These are phyloP conservation scores for Aciculosporium take DNA, from an alignment of 2,329 filamentous ascomycete genomes.

Conservation along the genomic window DNA sequence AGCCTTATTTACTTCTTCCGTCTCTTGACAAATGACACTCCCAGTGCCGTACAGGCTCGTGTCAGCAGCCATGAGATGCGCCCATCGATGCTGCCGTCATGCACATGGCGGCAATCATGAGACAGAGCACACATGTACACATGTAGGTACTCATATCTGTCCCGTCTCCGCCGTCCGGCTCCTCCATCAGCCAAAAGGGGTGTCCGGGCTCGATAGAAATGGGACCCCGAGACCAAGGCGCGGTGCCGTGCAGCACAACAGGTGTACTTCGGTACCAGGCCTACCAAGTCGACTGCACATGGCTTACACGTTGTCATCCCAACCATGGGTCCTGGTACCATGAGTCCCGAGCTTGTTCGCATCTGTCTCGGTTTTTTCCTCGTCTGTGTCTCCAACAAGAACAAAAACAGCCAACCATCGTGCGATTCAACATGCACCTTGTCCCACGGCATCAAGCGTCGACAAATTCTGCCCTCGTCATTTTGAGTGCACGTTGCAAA, in stretches of 20 bases:
- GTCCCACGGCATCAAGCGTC: background rate
- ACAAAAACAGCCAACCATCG: background rate
- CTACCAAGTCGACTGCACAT: background rate
- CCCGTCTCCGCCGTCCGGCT: background rate
- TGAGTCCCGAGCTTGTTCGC: background rate
- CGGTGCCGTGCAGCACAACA: background rate
- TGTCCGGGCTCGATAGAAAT: background rate
- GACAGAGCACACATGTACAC: background rate
- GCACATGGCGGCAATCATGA: too few species aligned
- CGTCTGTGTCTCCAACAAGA: background rate
- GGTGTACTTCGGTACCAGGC: background rate
- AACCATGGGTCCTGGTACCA: background rate
- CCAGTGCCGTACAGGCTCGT: too few species aligned
- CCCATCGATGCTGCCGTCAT: too few species aligned
- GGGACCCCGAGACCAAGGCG: slow-evolving; percentile 1
- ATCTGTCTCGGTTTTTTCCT: background rate
- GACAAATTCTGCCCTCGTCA: background rate
- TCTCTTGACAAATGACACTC: too few species aligned
- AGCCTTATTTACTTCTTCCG: background rate
- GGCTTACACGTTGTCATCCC: background rate
- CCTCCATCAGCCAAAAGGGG: background rate
- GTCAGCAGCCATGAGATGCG: too few species aligned
- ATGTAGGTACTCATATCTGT: background rate
- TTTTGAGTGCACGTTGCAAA: too few species aligned
- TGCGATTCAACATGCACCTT: too few species aligned